Base-by-base conservation (phyloP, 805 yeast genomes). In the Pichia cabralensis region DNA sequence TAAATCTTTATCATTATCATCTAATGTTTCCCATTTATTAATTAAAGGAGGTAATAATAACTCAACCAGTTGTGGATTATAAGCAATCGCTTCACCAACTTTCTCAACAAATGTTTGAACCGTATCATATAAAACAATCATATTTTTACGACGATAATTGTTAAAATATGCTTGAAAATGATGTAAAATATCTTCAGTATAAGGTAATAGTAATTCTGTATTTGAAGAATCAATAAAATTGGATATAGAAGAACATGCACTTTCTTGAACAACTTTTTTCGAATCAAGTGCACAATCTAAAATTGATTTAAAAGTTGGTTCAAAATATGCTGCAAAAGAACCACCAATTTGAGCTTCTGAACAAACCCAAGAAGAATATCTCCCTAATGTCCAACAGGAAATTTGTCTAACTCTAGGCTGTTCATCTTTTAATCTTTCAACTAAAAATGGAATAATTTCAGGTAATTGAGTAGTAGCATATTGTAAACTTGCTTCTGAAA, bases 191-290 rank as follows among this genome's bases (percentile, higher is more conserved):
- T 78, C 80, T 30, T 68, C 81, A 31, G 76, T 60, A 41, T 80
- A 73, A 15, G 78, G 77, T 18, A 66, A 69, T 31, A 88, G 65
- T 27, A 80, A 52, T 28, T 65, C 67, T 2, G 74, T 58, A 35
- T 82, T 85, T 16, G 92, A 69, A 38, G 68, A 72, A 49, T 88
- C 96, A 26, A 88, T 76, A 42, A 88, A 81, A 36, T 76, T 77
- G 1, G 95, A 80, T 28, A 89, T 69, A 9, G 96, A 82, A 24
- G 86, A 74, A 46, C 95, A 84, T 2, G 95, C 96, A 37, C 95
- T 80, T 49, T 86, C 89, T 60, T 92, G 98, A n/a, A 89, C 98
- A 38, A 80, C 81, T 53, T 88, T 86, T 61, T 84, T 85, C 33
- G 64, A 67, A 55, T 92, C 97, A 45, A 85, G 61, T 17, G 83